Evolutionary conservation across 352 stramenopile genomes (phyloP), one percentile per base, ranked within the genome.

Genomic region (Phytophthora boehmeriae): DNA sequence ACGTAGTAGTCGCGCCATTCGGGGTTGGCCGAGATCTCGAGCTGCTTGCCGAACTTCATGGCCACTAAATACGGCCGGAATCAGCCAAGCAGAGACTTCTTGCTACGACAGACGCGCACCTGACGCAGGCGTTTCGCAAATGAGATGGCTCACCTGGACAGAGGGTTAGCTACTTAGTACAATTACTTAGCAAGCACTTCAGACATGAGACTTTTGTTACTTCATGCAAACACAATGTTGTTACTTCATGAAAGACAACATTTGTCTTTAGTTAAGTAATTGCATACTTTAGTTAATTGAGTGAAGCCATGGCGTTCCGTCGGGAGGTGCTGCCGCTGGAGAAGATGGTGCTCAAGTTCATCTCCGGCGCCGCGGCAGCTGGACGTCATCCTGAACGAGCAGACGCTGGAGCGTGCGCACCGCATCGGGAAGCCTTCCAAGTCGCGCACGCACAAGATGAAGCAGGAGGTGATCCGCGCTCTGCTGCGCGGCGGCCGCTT

Each of bases 21-120:
- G n/a, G 84, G 82, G 55, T 94, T 95, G 16, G 84, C 88, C 55
- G 82, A 92, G 51, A 94, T 85, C 80, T 97, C 85, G 25, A 97
- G 82, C 69, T 97, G 89, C 75, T 97, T 97, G 75, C 90, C 90
- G 75, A 97, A 97, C 76, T 97, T 97, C 90, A 97, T 97, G 59
- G 50, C 55, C n/a, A 16, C 23, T 16, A 30, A n/a, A 13, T 20
- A 19, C 25, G 16, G 41, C 5, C n/a, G n/a, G n/a, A n/a, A n/a
- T n/a, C n/a, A n/a, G n/a, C n/a, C n/a, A 36, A 8, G 14, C 8
- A 2, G 38, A 16, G 36, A n/a, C 36, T 44, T 11, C 36, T 1
- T 44, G n/a, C 8, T n/a, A n/a, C n/a, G n/a, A 43, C 17, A 19
- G n/a, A 45, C 39, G 39, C 28, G 20, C 9, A 16, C 13, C 42